These are phyloP conservation scores for Macroventuria anomochaeta DNA, from an alignment of 2,329 filamentous ascomycete genomes.

Conservation along the genomic window DNA sequence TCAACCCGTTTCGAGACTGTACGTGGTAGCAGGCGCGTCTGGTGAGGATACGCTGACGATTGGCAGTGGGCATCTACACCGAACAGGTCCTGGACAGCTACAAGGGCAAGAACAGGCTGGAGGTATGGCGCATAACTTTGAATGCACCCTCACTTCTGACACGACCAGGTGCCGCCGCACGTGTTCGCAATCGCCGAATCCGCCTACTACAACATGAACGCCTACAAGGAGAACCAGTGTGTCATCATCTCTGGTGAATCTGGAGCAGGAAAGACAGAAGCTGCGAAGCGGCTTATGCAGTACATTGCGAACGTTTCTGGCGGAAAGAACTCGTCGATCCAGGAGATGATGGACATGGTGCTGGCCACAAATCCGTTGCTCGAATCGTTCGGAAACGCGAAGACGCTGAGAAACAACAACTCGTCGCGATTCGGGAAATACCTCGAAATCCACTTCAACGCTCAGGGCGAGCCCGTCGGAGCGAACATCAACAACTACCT, in stretches of 20 bases:
- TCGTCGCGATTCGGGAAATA: conserved; percentile 99
- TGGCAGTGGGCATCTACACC: conserved; percentile 89
- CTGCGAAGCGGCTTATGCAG: conserved; percentile 98
- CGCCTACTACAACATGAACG: conserved; percentile 99
- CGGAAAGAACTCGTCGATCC: conserved; percentile 81
- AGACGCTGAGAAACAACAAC: conserved; percentile 98
- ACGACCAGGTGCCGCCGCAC: conserved; percentile 75
- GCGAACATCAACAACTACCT: conserved; percentile 99
- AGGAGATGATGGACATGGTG: conserved; percentile 99
- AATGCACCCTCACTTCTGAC: conserved; percentile 22
- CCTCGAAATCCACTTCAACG: conserved; percentile 94
- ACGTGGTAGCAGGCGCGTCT: conserved; percentile 43
- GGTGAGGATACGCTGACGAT: conserved; percentile 45
- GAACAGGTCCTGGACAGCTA: conserved; percentile 92
- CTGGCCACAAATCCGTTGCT: conserved; percentile 95
- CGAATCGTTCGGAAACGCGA: conserved; percentile 97
- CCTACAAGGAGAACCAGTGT: conserved; percentile 98
- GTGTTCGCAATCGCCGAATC: conserved; percentile 98
- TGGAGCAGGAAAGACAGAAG: conserved; percentile 97
- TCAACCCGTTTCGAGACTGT: conserved; percentile 95
- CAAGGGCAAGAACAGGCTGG: conserved; percentile 93
- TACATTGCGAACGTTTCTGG: conserved; percentile 98
- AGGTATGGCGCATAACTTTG: conserved; percentile 52
- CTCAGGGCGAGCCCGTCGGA: conserved; percentile 87
- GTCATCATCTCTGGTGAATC: conserved; percentile 99